Evolutionary conservation across 805 yeast species (phyloP), one percentile per base, ranked within the genome.

Genomic region (Teunomyces pallodes): DNA sequence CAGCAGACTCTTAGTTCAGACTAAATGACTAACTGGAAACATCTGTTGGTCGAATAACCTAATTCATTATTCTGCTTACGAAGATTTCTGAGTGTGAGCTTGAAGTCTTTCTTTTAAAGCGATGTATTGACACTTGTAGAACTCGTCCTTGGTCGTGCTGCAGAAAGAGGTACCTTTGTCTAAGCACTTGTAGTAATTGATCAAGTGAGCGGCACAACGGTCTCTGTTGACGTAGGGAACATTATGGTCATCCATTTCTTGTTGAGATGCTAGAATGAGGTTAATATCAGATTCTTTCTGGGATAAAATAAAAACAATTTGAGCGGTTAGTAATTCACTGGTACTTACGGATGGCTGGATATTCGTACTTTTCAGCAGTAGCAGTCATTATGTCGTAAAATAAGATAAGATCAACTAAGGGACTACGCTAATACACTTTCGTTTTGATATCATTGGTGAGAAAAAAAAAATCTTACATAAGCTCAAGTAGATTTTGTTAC

Each of bases 151-250:
- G 42, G 75, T 60, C 32, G 57, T 58, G 36, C 58, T 53, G 51
- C 77, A 73, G 56, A 64, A 73, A 2, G 74, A 65, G 12, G 70
- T 68, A 1, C 77, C 77, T 57, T 72, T 73, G 54, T 67, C 69
- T 45, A 73, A 68, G 54, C 77, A 73, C 51, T 72, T 65, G 58
- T 68, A 72, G 61, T 73, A 72, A 46, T 64, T 58, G 49, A 73
- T 72, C 54, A 70, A 64, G 52, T 65, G 75, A 36, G 72, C 66
- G 30, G 77, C 77, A 60, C 77, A 73, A 44, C 63, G 65, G 58
- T 73, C 77, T 66, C 77, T 70, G 61, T 73, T 59, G 49, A 70
- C 54, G 56, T 72, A 72, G 7, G 77, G 77, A 28, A 73, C 75
- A 44, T 70, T 62, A 48, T 65, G 58, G 27, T 61, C 71, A 51